Base-by-base conservation (phyloP, 495 filamentous ascomycete genomes). In the Chaetomium fimeti region DNA sequence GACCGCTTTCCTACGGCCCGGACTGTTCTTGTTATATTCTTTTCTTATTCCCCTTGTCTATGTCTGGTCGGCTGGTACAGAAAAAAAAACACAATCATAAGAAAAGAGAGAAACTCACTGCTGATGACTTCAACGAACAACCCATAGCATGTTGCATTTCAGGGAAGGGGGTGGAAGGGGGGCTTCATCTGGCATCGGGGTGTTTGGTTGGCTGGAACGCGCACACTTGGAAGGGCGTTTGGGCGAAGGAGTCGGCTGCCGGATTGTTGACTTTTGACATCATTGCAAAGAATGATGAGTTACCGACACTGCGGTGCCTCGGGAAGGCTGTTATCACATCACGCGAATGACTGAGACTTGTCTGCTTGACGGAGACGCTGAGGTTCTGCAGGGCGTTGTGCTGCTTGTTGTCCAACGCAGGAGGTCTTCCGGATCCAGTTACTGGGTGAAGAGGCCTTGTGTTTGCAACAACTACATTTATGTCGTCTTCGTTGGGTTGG, bases 111-210 rank as follows among this genome's bases (percentile, higher is more conserved):
- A 64, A 53, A 29, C 57, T 59, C 47, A 47, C 52, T 67, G 60
- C 67, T 71, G 68, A 71, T 68, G 71, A 71, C 49, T 64, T 59
- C 53, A 60, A 66, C 62, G 71, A 72, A 66, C 55, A 66, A 63
- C 60, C 56, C 27, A 57, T 42, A 61, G 62, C 53, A 71, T 72
- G 57, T 63, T 73, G 71, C 71, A 72, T 72, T 72, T 68, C 57
- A 67, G 66, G 68, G 64, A 36, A 9, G 32, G 32, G 3, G 32
- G 32, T 36, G 32, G 32, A 36, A 36, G 32, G 32, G 66, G 68
- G 71, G 62, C 66, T 61, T 62, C 65, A 69, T 66, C 20, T 67
- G 66, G 68, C 64, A 65, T 66, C 29, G 18, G 58, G 62, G 62
- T 63, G 57, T 71, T 66, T 66, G 58, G 63, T 27, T 61, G 61